Percentiles rank a stretch among this genome's conserved stretches.
These are phyloP conservation scores for Laguncularia racemosa DNA, from an alignment of 345 rosid genomes.

Conservation along the genomic window DNA sequence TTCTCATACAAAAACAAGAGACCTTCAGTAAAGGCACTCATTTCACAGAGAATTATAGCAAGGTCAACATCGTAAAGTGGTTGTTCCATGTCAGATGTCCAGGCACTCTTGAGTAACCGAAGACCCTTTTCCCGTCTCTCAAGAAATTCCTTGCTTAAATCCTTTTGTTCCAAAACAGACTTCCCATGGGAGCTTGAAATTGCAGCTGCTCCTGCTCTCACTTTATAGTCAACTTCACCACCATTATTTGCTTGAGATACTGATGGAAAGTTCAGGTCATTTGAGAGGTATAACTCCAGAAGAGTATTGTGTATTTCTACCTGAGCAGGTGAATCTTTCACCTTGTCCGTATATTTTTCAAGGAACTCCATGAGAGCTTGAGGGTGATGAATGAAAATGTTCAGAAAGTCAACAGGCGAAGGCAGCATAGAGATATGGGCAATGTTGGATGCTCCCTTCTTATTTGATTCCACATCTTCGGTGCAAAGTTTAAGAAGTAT, in stretches of 20 bases:
- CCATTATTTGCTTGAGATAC: slow-evolving; percentile 40
- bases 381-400: slow-evolving; percentile 82
- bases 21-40: slow-evolving; percentile 85
- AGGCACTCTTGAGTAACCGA: slow-evolving; percentile 18
- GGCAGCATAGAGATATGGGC: slow-evolving; percentile 79
- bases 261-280: slow-evolving; percentile 82
- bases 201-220: slow-evolving; percentile 29
- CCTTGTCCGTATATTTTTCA: slow-evolving; percentile 69
- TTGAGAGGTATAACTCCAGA: slow-evolving; percentile 82
- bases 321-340: slow-evolving; percentile 97
- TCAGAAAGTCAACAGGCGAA: slow-evolving; percentile 95
- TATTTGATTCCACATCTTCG: slow-evolving; percentile 51
- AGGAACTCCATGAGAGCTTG: slow-evolving; percentile 82
- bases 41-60: slow-evolving; percentile 91
- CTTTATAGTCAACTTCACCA: slow-evolving; percentile 31
- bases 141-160: slow-evolving; percentile 22
- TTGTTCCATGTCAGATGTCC: slow-evolving; percentile 57
- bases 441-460: slow-evolving; percentile 54
- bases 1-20: slow-evolving; percentile 85
- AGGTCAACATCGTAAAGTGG: slow-evolving; percentile 97
- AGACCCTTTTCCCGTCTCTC: slow-evolving; percentile 79
- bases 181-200: slow-evolving; percentile 36
- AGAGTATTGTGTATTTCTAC: slow-evolving; percentile 92
- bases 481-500: slow-evolving; percentile 90
- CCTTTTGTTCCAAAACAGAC: slow-evolving; percentile 25